phyloP scores from a whole-genome alignment of 2,329 filamentous ascomycete genomes.

The Dactylellina leptospora region DNA sequence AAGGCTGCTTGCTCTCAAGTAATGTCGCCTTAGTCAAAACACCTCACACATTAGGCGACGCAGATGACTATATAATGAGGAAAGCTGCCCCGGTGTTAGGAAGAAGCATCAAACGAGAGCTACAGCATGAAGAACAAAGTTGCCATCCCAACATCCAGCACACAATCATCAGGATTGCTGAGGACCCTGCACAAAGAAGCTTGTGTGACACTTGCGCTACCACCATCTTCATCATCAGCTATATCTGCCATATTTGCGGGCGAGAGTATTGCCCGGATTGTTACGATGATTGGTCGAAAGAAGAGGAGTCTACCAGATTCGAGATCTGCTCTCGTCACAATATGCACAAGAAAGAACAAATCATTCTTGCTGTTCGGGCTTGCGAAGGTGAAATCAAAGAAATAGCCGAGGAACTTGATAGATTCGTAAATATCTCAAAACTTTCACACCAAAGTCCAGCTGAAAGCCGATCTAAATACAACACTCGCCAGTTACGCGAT shows the following conservation, averaged over 20 bases:
- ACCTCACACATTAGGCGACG: neutral
- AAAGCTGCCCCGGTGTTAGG: slow-evolving; percentile 25
- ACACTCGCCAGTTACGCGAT: slow-evolving; percentile 2
- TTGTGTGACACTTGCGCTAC: slow-evolving; percentile 57
- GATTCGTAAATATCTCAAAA: neutral
- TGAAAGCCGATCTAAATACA: slow-evolving; percentile 28
- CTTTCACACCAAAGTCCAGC: neutral
- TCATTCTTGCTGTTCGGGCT: slow-evolving; percentile 55
- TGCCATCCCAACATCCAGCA: slow-evolving; percentile 14
- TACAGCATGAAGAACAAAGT: slow-evolving; percentile 27
- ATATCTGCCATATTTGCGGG: slow-evolving; percentile 57
- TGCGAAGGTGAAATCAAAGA: slow-evolving; percentile 52
- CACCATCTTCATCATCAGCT: slow-evolving; percentile 56
- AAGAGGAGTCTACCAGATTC: slow-evolving; percentile 17
- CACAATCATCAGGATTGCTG: slow-evolving; percentile 38
- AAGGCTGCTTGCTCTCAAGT: slow-evolving; percentile 24
- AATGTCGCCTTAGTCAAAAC: neutral
- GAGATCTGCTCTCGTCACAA: slow-evolving; percentile 54
- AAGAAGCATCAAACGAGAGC: slow-evolving; percentile 25
- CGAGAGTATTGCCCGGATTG: slow-evolving; percentile 57
- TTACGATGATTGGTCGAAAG: slow-evolving; percentile 55
- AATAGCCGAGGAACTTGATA: slow-evolving; percentile 47
- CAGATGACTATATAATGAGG: slow-evolving; percentile 39
- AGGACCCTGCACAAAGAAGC: slow-evolving; percentile 46
- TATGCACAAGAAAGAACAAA: slow-evolving; percentile 52